Percentiles rank a stretch among this genome's conserved stretches.
These are phyloP conservation scores for Colletotrichum tamarilloi DNA, from an alignment of 2,329 filamentous ascomycete species.

Conservation along the genomic window DNA sequence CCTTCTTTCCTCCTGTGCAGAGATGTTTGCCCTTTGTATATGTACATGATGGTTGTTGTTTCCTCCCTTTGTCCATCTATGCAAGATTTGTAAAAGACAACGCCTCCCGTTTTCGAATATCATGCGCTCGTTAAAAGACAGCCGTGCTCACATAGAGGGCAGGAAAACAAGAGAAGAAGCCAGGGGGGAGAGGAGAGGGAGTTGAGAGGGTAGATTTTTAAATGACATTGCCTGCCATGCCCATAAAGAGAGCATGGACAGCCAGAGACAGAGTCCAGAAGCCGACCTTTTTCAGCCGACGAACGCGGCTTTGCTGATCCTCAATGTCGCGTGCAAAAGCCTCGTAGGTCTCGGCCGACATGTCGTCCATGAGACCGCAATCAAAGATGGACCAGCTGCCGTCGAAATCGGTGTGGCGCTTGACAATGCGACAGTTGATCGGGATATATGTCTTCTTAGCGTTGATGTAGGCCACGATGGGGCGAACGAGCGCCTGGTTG, in stretches of 20 bases:
- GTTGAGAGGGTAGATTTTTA: constrained; percentile 40
- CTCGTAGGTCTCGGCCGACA: constrained; percentile 92
- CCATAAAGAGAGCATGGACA: constrained; percentile 93
- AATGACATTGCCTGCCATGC: constrained; percentile 85
- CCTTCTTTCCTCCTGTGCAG: background rate
- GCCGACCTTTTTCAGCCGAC: constrained; percentile 93
- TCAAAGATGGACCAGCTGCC: constrained; percentile 96
- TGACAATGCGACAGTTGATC: constrained; percentile 93
- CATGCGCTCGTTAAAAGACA: constrained; percentile 30
- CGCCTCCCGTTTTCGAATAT: constrained; percentile 20
- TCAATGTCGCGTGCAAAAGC: constrained; percentile 93
- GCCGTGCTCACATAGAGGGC: constrained; percentile 14
- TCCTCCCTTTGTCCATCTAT: constrained; percentile 12
- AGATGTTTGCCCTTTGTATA: constrained; percentile 3
- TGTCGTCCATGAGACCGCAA: constrained; percentile 91
- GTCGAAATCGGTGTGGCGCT: constrained; percentile 88
- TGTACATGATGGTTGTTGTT: constrained; percentile 18
- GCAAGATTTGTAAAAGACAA: constrained; percentile 4
- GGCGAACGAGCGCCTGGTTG: constrained; percentile 93
- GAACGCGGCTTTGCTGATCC: constrained; percentile 85
- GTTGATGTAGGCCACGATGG: constrained; percentile 98
- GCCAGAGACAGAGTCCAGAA: constrained; percentile 95
- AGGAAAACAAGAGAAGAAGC: constrained; percentile 3
- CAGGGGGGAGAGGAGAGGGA: constrained; percentile 3
- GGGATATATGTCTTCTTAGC: constrained; percentile 95